Conservation (phyloP, 345 rosid species). For the Gossypium stocksii region DNA sequence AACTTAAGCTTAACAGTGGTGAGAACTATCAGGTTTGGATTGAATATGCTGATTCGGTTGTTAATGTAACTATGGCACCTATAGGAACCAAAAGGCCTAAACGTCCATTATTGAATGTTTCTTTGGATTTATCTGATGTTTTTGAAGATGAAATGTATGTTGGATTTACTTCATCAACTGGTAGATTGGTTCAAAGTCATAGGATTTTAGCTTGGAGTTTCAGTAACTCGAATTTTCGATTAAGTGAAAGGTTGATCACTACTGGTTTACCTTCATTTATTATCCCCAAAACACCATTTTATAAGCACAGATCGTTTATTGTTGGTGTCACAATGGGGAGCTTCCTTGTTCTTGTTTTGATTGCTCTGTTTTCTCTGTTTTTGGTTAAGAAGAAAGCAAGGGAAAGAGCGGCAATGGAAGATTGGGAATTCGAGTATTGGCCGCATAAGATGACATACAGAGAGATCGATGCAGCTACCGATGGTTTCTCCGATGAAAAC, state of each 20-base stretch:
- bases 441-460: conserved; percentile 58
- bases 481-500: conserved; percentile 56
- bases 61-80: conserved; percentile 37
- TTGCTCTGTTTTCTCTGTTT: conserved; percentile 27
- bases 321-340: conserved; percentile 35
- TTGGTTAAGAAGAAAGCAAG: conserved; percentile 38
- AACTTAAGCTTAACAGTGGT: conserved; percentile 58
- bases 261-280: conserved; percentile 66
- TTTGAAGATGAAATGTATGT: conserved; percentile 65
- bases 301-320: conserved; percentile 42
- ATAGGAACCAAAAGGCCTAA: conserved; percentile 36
- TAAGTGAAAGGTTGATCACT: conserved; percentile 51
- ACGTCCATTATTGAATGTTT: conserved; percentile 40
- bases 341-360: conserved; percentile 27
- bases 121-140: conserved; percentile 49
- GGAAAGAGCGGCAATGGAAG: conserved; percentile 64
- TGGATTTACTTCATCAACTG: conserved; percentile 69
- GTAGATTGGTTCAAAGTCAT: conserved; percentile 51
- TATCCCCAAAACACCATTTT: conserved; percentile 37
- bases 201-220: conserved; percentile 79
- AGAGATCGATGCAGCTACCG: conserved; percentile 58
- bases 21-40: conserved; percentile 82
- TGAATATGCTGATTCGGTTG: conserved; percentile 47
- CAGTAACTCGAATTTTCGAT: conserved; percentile 49
- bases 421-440: conserved; percentile 93